Base-by-base conservation (phyloP, 371 early-diverging fungal species). In the Mucor plumbeus region DNA sequence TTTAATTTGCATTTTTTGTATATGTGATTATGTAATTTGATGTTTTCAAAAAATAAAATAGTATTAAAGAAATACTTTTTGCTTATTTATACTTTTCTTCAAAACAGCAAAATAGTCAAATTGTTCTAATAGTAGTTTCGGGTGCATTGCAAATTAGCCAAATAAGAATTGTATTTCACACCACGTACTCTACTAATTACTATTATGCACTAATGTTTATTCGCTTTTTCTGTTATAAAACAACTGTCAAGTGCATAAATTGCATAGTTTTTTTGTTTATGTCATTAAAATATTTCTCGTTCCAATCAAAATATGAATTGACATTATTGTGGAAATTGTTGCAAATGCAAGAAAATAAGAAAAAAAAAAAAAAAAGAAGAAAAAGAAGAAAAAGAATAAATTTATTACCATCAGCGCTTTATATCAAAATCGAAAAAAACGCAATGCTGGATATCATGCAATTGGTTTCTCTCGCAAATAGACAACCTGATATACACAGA, bases 221-320 rank as follows among this genome's bases (percentile, higher is more conserved):
- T 21, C 19, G 11, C 53, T 26, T 53, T 31, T 26, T 31, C 53
- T 53, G 31, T 31, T 53, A 11, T 21, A 53, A 53, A 53, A 13
- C 53, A 31, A 53, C 26, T 31, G 53, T 14, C 31, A 53, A 53
- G 53, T 53, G 53, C 53, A 53, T 53, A 31, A 31, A 53, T 53
- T 21, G 31, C 21, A 21, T 31, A 26, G 19, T 14, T 31, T 8
- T 21, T 21, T 10, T 53, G 6, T 53, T 26, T 31, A 26, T 53
- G 26, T 53, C 53, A 53, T 53, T 53, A 17, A 21, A 26, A 4
- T 13, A 21, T 1, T 5, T 31, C 14, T 26, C 8, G 38, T 53
- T 5, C 5, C 53, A 7, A 11, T 41, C 10, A 14, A 15, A 15
- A 41, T 7, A 15, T 5, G 19, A 47, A 47, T 47, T 19, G 47